A percentile compares a stretch with the other conserved stretches of the same genome.
Conservation (phyloP, 768 basidiomycete species). For the Tephrocybe sp. region DNA sequence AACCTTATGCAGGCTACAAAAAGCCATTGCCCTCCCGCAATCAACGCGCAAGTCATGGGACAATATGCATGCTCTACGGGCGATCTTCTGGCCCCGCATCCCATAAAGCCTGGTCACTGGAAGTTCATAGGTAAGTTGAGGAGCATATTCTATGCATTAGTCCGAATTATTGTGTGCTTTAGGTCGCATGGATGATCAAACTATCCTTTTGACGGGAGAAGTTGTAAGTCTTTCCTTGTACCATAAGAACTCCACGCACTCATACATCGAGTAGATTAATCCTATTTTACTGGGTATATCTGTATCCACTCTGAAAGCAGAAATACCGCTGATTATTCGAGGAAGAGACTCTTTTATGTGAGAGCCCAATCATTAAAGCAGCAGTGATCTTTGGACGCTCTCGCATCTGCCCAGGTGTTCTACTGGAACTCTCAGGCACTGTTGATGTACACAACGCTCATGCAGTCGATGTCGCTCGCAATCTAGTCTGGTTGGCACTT, state of each 20-base stretch:
- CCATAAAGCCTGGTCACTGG: not conserved
- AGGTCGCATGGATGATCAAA: slow-evolving; percentile 7
- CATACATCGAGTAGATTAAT: not conserved
- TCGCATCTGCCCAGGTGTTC: slow-evolving; percentile 1
- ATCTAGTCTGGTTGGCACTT: slow-evolving; percentile 1
- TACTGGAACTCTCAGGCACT: not conserved
- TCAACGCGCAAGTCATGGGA: not conserved
- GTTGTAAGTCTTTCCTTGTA: not conserved
- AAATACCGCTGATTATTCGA: not conserved
- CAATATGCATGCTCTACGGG: not conserved
- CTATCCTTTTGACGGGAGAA: slow-evolving; percentile 4
- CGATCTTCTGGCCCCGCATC: not conserved
- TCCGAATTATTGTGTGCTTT: not conserved
- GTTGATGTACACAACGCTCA: not conserved
- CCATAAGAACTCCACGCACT: no score
- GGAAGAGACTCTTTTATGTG: not conserved
- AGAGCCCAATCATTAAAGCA: not conserved
- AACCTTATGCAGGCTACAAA: no score
- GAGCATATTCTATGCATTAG: no score
- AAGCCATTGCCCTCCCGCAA: no score
- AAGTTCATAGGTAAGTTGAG: not conserved
- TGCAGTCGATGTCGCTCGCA: not conserved
- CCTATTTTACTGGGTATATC: not conserved
- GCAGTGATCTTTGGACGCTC: slow-evolving; percentile 7
- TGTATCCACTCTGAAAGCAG: not conserved